Percentiles rank a stretch among this genome's conserved stretches.
These are phyloP conservation scores for Teratosphaeria zuluensis DNA, from an alignment of 2,329 filamentous ascomycete species.

Conservation along the genomic window DNA sequence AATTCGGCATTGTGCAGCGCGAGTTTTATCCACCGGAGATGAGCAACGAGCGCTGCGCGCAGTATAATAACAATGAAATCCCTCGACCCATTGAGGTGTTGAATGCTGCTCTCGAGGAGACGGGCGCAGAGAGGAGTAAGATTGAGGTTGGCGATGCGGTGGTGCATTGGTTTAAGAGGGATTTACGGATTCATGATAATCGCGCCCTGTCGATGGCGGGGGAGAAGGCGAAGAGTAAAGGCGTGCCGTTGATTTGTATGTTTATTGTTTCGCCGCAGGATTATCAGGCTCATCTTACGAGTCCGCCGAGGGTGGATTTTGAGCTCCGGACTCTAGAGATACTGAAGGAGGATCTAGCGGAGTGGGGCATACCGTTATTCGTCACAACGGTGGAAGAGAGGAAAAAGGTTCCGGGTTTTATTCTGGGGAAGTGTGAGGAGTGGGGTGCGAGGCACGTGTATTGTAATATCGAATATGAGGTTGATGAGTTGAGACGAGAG, in stretches of 20 bases:
- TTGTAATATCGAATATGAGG: slow-evolving; percentile 83
- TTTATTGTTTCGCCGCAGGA: slow-evolving; percentile 79
- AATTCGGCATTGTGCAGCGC: slow-evolving; percentile 33
- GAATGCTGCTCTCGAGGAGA: slow-evolving; percentile 51
- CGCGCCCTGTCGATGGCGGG: slow-evolving; percentile 58
- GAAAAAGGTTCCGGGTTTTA: slow-evolving; percentile 48
- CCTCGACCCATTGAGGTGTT: slow-evolving; percentile 65
- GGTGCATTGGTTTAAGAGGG: slow-evolving; percentile 85
- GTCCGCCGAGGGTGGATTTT: slow-evolving; percentile 69
- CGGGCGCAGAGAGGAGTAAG: slow-evolving; percentile 42
- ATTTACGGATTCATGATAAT: slow-evolving; percentile 67
- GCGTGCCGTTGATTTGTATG: slow-evolving; percentile 62
- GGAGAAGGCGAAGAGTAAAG: slow-evolving; percentile 54
- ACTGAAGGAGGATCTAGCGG: slow-evolving; percentile 56
- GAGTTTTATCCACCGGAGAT: slow-evolving; percentile 82
- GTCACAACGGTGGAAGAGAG: slow-evolving; percentile 62
- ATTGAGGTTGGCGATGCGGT: slow-evolving; percentile 53
- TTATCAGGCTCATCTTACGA: slow-evolving; percentile 68
- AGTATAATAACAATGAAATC: slow-evolving; percentile 62
- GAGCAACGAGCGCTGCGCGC: slow-evolving; percentile 64
- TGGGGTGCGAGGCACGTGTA: slow-evolving; percentile 71
- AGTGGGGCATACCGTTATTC: slow-evolving; percentile 67
- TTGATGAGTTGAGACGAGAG: slow-evolving; percentile 77
- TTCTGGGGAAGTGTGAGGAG: slow-evolving; percentile 55
- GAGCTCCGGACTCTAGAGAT: slow-evolving; percentile 61